Conservation (phyloP, 148 eudicot genomes). For the Persicaria tinctoria region DNA sequence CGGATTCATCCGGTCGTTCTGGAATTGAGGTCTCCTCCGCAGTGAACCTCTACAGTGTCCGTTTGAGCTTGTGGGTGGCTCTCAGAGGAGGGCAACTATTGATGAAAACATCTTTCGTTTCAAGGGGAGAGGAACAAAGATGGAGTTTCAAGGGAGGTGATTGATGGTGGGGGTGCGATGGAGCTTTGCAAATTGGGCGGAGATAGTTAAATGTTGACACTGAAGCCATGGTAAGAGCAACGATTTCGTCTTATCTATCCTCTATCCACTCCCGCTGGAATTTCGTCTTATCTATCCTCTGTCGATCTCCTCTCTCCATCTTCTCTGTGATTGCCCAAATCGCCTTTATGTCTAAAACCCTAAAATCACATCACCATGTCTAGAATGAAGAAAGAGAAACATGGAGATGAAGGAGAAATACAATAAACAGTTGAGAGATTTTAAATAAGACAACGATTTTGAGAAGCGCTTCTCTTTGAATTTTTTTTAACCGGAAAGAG, state of each 20-base stretch:
- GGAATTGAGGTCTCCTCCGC: constrained; percentile 30
- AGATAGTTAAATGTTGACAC: constrained; percentile 14
- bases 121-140: constrained; percentile 15
- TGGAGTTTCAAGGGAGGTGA: constrained; percentile 6
- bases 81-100: constrained; percentile 12
- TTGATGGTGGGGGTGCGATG: constrained; percentile 12
- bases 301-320: no score
- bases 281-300: no score
- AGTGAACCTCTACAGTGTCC: constrained; percentile 26
- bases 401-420: no score
- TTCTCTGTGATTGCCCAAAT: no score
- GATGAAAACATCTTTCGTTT: constrained; percentile 15
- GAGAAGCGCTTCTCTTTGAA: no score
- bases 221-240: not conserved
- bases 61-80: constrained; percentile 16
- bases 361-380: no score
- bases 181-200: constrained; percentile 15
- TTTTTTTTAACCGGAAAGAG: no score
- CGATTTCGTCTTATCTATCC: not conserved
- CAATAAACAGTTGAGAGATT: no score
- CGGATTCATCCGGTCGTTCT: not conserved
- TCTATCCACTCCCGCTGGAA: not conserved
- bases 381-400: no score
- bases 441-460: no score
- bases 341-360: no score